phyloP scores from a whole-genome alignment of 23 red algal genomes.

The Gracilariopsis chorda region DNA sequence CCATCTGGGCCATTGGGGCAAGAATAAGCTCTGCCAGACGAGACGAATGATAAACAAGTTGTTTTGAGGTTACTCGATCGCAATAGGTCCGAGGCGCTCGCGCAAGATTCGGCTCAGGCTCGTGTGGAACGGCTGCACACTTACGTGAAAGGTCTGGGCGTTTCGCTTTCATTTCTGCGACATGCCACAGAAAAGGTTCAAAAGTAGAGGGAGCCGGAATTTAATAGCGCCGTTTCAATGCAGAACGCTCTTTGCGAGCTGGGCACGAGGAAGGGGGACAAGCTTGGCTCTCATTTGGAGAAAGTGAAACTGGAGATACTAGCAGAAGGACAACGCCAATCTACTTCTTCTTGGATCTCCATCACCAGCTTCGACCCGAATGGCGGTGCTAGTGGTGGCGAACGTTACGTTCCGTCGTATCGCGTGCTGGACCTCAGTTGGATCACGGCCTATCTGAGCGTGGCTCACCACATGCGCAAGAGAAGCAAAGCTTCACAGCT shows the following conservation, averaged over 20 bases:
- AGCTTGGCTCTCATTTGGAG: too few species aligned
- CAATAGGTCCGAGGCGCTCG: neutral
- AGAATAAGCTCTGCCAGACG: slow-evolving; percentile 15
- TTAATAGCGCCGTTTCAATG: neutral
- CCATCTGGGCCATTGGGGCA: neutral
- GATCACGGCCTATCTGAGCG: too few species aligned
- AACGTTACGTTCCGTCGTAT: too few species aligned
- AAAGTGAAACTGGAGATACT: too few species aligned
- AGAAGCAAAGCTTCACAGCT: too few species aligned
- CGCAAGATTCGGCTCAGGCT: slow-evolving; percentile 11
- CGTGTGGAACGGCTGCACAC: slow-evolving; percentile 34
- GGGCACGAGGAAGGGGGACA: slow-evolving; percentile 38
- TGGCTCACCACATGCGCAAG: too few species aligned
- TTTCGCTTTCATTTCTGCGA: neutral
- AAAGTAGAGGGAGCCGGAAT: neutral
- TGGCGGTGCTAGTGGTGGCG: too few species aligned
- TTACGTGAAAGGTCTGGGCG: slow-evolving; percentile 25
- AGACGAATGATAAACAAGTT: slow-evolving; percentile 1
- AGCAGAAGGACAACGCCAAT: too few species aligned
- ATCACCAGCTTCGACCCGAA: neutral
- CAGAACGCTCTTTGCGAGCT: slow-evolving; percentile 6
- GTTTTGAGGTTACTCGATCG: slow-evolving; percentile 22
- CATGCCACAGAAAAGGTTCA: neutral
- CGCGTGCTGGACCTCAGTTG: too few species aligned
- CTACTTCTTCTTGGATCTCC: neutral